Evolutionary conservation across 1,139 yeast species (phyloP).

Genomic region (Nadsonia starkeyi-henricii): DNA sequence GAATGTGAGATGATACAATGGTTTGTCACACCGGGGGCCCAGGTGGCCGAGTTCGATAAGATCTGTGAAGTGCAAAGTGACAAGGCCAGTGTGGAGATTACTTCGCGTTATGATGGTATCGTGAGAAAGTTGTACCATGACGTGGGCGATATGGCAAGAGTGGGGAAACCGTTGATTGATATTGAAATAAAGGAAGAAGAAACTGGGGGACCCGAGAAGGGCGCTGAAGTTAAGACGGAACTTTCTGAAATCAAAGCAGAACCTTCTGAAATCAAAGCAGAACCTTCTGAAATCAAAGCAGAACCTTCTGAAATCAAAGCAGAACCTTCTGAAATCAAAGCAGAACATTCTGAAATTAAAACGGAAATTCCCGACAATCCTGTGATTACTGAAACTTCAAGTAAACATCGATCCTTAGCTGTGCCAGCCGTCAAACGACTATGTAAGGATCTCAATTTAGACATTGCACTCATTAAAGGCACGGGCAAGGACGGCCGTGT

Average conservation of each 20-base stretch:
- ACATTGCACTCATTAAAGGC: constrained; percentile 17
- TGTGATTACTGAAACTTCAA: not conserved
- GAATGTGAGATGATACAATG: constrained; percentile 27
- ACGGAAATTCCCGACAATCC: not conserved
- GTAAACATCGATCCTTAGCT: constrained; percentile 15
- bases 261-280: not conserved
- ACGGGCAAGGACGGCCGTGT: constrained; percentile 25
- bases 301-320: too few relatives aligned
- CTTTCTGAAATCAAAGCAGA: constrained; percentile 1
- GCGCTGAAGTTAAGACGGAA: not conserved
- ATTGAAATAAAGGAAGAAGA: constrained; percentile 18
- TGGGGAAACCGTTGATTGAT: constrained; percentile 23
- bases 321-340: not conserved
- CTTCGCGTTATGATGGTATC: constrained; percentile 23
- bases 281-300: too few relatives aligned
- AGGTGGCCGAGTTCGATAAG: constrained; percentile 24
- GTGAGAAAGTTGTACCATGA: constrained; percentile 22
- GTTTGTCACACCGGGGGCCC: constrained; percentile 26
- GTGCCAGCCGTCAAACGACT: constrained; percentile 25
- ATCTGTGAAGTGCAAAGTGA: constrained; percentile 26
- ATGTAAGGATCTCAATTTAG: constrained; percentile 19
- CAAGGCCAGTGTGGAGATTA: constrained; percentile 25
- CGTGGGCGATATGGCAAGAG: constrained; percentile 25
- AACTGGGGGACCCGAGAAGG: constrained; percentile 9
- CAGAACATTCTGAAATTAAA: too few relatives aligned